Percentiles rank a stretch among this genome's conserved stretches.
These are phyloP conservation scores for Vitis cinerea DNA, from an alignment of 164 flowering plant genomes.

Conservation along the genomic window DNA sequence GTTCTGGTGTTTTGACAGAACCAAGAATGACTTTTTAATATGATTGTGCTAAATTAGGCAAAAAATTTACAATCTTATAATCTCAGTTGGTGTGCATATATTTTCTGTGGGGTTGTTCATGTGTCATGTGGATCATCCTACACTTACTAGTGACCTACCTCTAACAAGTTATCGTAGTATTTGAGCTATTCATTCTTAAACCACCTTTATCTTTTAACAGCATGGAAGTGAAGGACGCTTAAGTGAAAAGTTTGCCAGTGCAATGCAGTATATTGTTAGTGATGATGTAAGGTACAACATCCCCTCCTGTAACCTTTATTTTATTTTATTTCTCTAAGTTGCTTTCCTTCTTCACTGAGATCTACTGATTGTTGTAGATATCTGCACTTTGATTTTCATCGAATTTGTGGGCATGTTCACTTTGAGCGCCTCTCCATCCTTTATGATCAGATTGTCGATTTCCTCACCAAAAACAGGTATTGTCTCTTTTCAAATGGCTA, in stretches of 20 bases:
- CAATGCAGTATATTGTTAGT: constrained; percentile 62
- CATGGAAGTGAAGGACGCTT: constrained; percentile 94
- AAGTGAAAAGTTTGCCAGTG: constrained; percentile 61
- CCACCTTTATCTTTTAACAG: constrained; percentile 39
- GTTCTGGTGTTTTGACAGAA: too few relatives aligned
- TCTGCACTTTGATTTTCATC: constrained; percentile 93
- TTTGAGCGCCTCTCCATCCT: constrained; percentile 90
- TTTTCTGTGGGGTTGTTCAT: too few relatives aligned
- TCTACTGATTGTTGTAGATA: constrained; percentile 50
- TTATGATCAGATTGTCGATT: constrained; percentile 74
- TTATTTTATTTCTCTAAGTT: background rate
- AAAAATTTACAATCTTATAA: too few relatives aligned
- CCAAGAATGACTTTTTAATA: too few relatives aligned
- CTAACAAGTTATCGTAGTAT: background rate
- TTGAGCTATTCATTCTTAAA: constrained; percentile 1
- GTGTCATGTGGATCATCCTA: background rate
- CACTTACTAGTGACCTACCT: background rate
- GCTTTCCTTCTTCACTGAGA: constrained; percentile 3
- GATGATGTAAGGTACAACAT: constrained; percentile 75
- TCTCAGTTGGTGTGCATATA: too few relatives aligned
- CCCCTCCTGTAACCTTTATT: background rate
- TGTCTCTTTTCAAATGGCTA: constrained; percentile 11
- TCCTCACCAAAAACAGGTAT: constrained; percentile 72
- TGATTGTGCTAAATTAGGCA: too few relatives aligned
- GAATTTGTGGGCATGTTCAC: constrained; percentile 84